Conservation (phyloP, 257 asterid species). For the Plectranthus barbatus region DNA sequence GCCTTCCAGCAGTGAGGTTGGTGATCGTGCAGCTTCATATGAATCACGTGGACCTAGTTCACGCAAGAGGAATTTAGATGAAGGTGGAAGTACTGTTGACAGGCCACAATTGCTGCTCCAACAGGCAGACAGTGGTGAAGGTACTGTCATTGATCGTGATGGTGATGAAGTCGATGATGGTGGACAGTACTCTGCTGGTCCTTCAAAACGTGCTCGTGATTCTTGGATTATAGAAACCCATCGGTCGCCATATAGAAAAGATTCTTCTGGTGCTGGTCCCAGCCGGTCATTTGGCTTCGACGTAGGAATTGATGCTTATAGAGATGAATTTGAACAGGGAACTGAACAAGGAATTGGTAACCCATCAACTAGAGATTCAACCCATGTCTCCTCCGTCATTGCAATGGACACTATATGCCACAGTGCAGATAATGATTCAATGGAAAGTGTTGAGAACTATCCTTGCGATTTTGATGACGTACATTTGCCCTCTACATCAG, state of each 20-base stretch:
- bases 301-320: conserved; percentile 44
- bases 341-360: conserved; percentile 45
- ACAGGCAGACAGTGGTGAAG: conserved; percentile 93
- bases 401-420: conserved; percentile 92
- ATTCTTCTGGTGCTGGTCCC: conserved; percentile 85
- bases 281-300: conserved; percentile 68
- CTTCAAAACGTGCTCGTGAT: conserved; percentile 81
- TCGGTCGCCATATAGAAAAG: conserved; percentile 39
- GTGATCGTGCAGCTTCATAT: conserved; percentile 92
- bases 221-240: conserved; percentile 34
- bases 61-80: conserved; percentile 83
- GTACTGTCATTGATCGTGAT: conserved; percentile 95
- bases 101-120: conserved; percentile 59
- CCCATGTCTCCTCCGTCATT: conserved; percentile 82
- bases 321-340: conserved; percentile 54
- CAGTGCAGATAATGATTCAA: conserved; percentile 66
- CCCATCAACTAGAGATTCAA: conserved; percentile 63
- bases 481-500: conserved; percentile 67
- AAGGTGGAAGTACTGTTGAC: conserved; percentile 98
- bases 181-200: conserved; percentile 70
- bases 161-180: conserved; percentile 96
- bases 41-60: conserved; percentile 97
- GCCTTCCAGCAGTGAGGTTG: conserved; percentile 94
- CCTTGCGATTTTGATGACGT: conserved; percentile 78
- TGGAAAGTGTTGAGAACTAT: conserved; percentile 94